These are phyloP conservation scores for Bromus sterilis DNA, from an alignment of 176 grass and related monocot species.

Conservation along the genomic window DNA sequence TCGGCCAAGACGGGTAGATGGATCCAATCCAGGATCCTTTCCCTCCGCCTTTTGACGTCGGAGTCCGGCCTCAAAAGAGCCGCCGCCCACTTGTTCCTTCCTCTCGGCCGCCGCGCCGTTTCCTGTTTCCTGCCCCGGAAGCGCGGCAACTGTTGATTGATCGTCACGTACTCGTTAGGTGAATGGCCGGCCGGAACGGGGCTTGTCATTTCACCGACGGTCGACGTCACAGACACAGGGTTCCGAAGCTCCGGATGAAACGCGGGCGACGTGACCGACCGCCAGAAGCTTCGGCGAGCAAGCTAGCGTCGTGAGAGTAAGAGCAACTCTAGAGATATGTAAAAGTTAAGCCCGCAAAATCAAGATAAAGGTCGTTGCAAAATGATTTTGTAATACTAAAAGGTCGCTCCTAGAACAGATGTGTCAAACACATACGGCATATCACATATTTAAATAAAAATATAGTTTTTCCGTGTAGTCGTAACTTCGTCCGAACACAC, in stretches of 20 bases:
- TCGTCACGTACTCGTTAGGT: neutral
- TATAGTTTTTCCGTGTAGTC: too few species aligned
- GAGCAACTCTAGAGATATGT: too few species aligned
- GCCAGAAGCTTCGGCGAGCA: neutral
- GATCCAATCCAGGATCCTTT: neutral
- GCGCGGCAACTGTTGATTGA: neutral
- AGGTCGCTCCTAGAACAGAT: too few species aligned
- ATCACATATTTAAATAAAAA: too few species aligned
- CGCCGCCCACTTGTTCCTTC: neutral
- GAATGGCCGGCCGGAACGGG: neutral
- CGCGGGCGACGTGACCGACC: neutral
- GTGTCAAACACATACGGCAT: too few species aligned
- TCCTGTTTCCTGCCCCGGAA: neutral
- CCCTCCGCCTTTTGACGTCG: neutral
- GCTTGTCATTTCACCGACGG: neutral
- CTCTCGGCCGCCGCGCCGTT: neutral
- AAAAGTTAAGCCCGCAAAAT: too few species aligned
- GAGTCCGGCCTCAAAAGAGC: constrained; percentile 10
- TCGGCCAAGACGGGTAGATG: neutral
- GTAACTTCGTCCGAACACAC: too few species aligned
- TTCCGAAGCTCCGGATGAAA: neutral
- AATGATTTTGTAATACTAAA: too few species aligned
- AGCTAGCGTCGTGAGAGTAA: neutral
- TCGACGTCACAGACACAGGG: neutral
- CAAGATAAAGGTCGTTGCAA: too few species aligned